Conservation (phyloP, 2,329 filamentous ascomycete species). For the Macrophomina phaseolina region DNA sequence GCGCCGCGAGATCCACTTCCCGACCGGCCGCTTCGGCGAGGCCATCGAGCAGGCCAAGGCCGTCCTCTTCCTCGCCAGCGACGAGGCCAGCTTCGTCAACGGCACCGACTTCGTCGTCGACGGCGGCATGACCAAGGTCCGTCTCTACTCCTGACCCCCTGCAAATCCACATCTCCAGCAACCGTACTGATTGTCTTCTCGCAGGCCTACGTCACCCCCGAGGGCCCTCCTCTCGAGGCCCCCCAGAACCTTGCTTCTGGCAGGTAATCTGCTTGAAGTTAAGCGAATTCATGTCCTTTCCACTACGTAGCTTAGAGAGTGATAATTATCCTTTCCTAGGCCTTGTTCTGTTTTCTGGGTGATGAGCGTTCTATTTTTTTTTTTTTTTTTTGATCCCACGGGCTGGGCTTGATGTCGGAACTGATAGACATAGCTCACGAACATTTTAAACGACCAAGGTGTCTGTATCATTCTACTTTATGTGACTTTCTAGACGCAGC, state of each 20-base stretch:
- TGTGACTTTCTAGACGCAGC: too few relatives aligned
- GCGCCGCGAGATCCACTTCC: conserved; percentile 88
- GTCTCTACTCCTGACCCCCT: too few relatives aligned
- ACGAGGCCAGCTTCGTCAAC: conserved; percentile 89
- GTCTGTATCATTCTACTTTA: too few relatives aligned
- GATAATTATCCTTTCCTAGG: neutral
- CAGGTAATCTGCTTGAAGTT: conserved; percentile 1
- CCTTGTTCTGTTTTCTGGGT: too few relatives aligned
- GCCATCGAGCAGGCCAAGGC: conserved; percentile 93
- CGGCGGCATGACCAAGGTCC: conserved; percentile 84
- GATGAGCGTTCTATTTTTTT: too few relatives aligned
- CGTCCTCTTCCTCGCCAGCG: conserved; percentile 84
- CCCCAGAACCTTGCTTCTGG: conserved; percentile 55
- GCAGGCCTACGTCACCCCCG: conserved; percentile 69
- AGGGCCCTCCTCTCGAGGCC: conserved; percentile 60
- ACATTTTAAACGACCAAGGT: too few relatives aligned
- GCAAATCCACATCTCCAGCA: conserved; percentile 44
- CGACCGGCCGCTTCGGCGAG: conserved; percentile 85
- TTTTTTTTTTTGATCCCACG: too few relatives aligned
- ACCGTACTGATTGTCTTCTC: too few relatives aligned
- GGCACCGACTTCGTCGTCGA: conserved; percentile 94
- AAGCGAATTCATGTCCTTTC: neutral
- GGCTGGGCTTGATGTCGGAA: too few relatives aligned
- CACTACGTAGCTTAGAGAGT: neutral
- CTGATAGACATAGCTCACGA: too few relatives aligned